Conservation (phyloP, 257 asterid genomes). For the Plantago elongata region DNA sequence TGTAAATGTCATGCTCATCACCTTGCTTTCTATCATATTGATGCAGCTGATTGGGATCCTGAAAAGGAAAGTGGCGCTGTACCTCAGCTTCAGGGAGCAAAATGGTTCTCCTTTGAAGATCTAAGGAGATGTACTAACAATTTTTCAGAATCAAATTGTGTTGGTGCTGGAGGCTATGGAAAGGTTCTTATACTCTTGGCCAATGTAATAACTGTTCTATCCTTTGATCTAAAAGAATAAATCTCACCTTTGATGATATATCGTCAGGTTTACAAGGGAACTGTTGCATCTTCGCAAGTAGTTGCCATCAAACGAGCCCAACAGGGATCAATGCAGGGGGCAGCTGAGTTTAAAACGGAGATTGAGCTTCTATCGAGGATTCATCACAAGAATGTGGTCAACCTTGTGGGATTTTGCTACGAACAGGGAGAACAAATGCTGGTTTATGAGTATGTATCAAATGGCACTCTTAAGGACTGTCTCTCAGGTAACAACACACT, state of each 20-base stretch:
- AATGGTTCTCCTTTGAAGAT: slow-evolving; percentile 73
- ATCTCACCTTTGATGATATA: slow-evolving; percentile 5
- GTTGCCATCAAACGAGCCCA: slow-evolving; percentile 91
- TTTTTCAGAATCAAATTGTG: slow-evolving; percentile 69
- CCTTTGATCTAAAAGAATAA: neutral
- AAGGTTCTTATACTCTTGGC: slow-evolving; percentile 38
- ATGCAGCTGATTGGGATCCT: slow-evolving; percentile 71
- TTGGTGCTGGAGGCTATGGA: slow-evolving; percentile 87
- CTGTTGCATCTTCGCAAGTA: slow-evolving; percentile 44
- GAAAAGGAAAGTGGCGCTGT: slow-evolving; percentile 60
- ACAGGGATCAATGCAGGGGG: slow-evolving; percentile 91
- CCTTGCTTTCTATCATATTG: slow-evolving; percentile 6
- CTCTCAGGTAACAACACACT: slow-evolving; percentile 52
- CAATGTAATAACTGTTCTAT: neutral
- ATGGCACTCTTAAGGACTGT: slow-evolving; percentile 71
- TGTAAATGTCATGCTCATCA: neutral
- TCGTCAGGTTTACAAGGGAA: slow-evolving; percentile 72
- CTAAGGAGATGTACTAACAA: slow-evolving; percentile 52
- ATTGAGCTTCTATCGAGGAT: slow-evolving; percentile 88
- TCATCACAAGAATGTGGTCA: slow-evolving; percentile 83
- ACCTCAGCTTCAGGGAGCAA: slow-evolving; percentile 84
- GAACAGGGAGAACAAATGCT: slow-evolving; percentile 95
- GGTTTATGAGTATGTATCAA: slow-evolving; percentile 72
- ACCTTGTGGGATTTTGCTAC: slow-evolving; percentile 85
- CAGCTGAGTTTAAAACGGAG: slow-evolving; percentile 78